Conservation (phyloP, 768 basidiomycete species). For the Boletus rex-veris region DNA sequence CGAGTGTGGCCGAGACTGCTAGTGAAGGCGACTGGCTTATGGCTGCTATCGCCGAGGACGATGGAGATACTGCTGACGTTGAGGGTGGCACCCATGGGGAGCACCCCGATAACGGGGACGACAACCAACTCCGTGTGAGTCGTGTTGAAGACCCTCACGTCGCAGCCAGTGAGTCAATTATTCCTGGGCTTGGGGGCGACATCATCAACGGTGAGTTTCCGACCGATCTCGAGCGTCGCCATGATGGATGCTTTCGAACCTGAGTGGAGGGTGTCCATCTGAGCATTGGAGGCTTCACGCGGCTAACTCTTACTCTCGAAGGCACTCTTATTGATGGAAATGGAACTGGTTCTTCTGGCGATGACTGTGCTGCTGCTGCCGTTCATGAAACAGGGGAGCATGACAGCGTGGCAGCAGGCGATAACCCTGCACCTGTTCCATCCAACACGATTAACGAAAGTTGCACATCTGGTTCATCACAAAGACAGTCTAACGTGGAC, state of each 20-base stretch:
- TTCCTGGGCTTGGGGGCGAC: conserved; percentile 32
- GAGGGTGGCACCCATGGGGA: conserved; percentile 56
- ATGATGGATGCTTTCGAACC: conserved; percentile 47
- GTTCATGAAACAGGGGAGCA: conserved; percentile 17
- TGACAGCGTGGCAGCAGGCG: conserved; percentile 15
- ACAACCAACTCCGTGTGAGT: conserved; percentile 43
- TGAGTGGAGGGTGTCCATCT: conserved; percentile 41
- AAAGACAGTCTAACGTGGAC: conserved; percentile 22
- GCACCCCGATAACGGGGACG: conserved; percentile 44
- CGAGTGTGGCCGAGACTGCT: conserved; percentile 55
- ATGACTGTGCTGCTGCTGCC: conserved; percentile 12
- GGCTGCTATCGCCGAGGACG: conserved; percentile 79
- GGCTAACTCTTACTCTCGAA: conserved; percentile 50
- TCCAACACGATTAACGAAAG: conserved; percentile 18
- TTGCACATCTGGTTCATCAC: conserved; percentile 10
- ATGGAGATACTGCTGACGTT: conserved; percentile 52
- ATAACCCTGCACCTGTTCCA: conserved; percentile 27
- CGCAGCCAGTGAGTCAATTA: conserved; percentile 31
- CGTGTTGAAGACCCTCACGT: conserved; percentile 38
- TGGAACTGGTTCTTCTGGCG: conserved; percentile 33
- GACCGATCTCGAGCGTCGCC: conserved; percentile 29
- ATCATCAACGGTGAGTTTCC: conserved; percentile 53
- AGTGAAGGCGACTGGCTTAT: conserved; percentile 87
- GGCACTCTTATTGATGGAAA: conserved; percentile 40
- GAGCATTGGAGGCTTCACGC: conserved; percentile 43